Evolutionary conservation across 2,329 filamentous ascomycete genomes (phyloP).

Genomic region (Claviceps maximensis): DNA sequence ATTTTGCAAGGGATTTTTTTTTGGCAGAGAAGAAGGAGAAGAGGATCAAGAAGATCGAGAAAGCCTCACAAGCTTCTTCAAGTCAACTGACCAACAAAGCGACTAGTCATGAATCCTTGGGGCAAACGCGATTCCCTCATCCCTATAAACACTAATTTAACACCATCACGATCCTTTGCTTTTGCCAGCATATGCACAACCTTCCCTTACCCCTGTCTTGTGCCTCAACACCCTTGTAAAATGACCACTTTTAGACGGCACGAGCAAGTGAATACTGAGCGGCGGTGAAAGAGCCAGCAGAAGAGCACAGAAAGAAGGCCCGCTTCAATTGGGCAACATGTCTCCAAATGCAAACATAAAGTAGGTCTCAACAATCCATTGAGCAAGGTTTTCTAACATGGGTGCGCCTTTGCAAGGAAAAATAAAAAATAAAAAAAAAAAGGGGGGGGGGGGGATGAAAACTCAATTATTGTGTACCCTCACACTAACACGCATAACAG

Average conservation of each 20-base stretch:
- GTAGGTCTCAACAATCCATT: neutral
- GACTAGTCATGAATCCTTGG: neutral
- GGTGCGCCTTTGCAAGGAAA: neutral
- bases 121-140: neutral
- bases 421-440: too few species aligned
- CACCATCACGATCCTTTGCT: neutral
- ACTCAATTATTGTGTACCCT: neutral
- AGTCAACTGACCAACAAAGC: neutral
- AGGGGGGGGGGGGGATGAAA: neutral
- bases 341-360: neutral
- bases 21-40: neutral
- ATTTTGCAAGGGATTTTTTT: neutral
- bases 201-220: neutral
- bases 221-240: neutral
- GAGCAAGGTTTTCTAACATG: neutral
- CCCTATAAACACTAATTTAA: neutral
- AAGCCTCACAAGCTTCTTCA: neutral
- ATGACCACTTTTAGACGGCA: neutral
- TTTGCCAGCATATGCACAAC: neutral
- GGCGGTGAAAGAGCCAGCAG: neutral
- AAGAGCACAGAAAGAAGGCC: neutral
- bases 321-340: neutral
- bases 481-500: neutral
- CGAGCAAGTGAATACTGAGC: neutral
- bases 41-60: neutral